These are phyloP conservation scores for Trametes elegans DNA, from an alignment of 768 basidiomycete genomes.

Conservation along the genomic window DNA sequence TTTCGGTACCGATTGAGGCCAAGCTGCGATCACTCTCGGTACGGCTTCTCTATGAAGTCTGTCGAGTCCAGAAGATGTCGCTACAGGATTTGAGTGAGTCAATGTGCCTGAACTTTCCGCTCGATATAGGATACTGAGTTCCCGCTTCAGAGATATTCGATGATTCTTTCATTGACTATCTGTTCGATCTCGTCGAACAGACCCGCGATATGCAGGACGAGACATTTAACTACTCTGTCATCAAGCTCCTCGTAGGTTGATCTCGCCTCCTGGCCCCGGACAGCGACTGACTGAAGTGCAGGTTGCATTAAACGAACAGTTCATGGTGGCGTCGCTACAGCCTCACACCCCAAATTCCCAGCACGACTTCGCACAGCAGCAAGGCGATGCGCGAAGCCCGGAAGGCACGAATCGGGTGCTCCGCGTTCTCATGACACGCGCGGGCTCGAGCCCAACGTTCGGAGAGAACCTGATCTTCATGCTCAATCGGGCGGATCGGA, in stretches of 20 bases:
- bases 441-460: conserved; percentile 89
- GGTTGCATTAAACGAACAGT: conserved; percentile 96
- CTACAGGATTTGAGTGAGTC: conserved; percentile 74
- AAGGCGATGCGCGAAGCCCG: conserved; percentile 21
- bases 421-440: conserved; percentile 76
- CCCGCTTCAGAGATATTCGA: conserved; percentile 63
- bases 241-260: conserved; percentile 81
- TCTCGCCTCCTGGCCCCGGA: no score
- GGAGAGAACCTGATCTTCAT: conserved; percentile 99
- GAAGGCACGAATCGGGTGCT: conserved; percentile 76
- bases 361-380: conserved; percentile 12
- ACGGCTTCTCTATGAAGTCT: conserved; percentile 86
- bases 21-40: conserved; percentile 73
- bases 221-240: conserved; percentile 91
- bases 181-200: conserved; percentile 93
- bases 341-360: conserved; percentile 23
- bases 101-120: background rate
- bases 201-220: conserved; percentile 89
- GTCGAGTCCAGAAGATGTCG: conserved; percentile 83
- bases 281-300: conserved; percentile 28
- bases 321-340: conserved; percentile 84
- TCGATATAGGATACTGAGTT: background rate
- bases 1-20: conserved; percentile 75
- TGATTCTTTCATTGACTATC: conserved; percentile 80
- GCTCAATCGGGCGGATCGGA: conserved; percentile 93